Evolutionary conservation across 768 basidiomycete genomes (phyloP).

Genomic region (Auricularia cornea): DNA sequence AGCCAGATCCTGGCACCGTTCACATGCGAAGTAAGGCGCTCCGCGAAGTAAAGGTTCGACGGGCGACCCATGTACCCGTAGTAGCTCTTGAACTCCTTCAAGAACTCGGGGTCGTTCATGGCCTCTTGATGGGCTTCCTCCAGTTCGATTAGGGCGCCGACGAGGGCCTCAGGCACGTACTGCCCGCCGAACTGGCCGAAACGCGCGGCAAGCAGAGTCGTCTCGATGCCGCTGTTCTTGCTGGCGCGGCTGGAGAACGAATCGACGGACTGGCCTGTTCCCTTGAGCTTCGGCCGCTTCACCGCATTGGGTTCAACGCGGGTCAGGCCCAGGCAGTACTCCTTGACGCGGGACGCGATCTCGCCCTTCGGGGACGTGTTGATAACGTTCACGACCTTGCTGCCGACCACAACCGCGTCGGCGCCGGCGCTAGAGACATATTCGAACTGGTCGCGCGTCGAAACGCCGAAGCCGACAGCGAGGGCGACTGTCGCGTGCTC

Average conservation of each 20-base stretch:
- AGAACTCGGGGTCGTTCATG: slow-evolving; percentile 80
- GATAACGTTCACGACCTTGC: slow-evolving; percentile 73
- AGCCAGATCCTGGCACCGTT: slow-evolving; percentile 97
- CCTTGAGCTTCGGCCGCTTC: slow-evolving; percentile 12
- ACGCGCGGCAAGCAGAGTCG: slow-evolving; percentile 57
- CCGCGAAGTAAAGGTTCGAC: slow-evolving; percentile 83
- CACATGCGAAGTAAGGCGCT: slow-evolving; percentile 79
- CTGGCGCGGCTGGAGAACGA: slow-evolving; percentile 20
- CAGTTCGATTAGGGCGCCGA: slow-evolving; percentile 84
- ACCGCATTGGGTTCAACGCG: slow-evolving; percentile 9
- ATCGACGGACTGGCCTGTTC: slow-evolving; percentile 13
- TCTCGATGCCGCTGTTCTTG: slow-evolving; percentile 26
- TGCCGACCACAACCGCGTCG: slow-evolving; percentile 92
- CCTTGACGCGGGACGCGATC: slow-evolving; percentile 48
- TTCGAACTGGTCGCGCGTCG: slow-evolving; percentile 83
- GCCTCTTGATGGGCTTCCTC: slow-evolving; percentile 83
- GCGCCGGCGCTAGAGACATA: slow-evolving; percentile 80
- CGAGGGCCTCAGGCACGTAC: slow-evolving; percentile 94
- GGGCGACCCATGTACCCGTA: slow-evolving; percentile 95
- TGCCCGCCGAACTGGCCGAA: slow-evolving; percentile 97
- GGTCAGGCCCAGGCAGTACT: slow-evolving; percentile 61
- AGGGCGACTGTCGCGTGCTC: slow-evolving; percentile 72
- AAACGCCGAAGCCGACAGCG: slow-evolving; percentile 95
- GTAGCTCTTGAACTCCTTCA: slow-evolving; percentile 81
- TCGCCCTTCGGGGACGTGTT: slow-evolving; percentile 48